phyloP scores from a whole-genome alignment of 345 rosid species.

The Dipteronia sinensis region DNA sequence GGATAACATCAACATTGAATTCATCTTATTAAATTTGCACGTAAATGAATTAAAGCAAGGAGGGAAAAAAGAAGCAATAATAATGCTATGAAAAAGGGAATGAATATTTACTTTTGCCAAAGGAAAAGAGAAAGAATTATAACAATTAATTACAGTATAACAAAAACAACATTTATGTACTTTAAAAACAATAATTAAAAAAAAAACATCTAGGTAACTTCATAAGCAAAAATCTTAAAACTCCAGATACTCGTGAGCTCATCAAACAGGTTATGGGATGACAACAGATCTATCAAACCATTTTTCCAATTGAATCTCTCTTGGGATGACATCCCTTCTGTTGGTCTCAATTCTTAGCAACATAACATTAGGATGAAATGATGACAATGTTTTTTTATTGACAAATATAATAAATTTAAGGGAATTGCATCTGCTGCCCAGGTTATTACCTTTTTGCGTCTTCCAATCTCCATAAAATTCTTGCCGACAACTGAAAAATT shows the following conservation, averaged over 20 bases:
- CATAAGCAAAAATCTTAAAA: not conserved
- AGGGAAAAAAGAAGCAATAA: not conserved
- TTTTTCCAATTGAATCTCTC: not conserved
- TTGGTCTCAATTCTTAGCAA: not conserved
- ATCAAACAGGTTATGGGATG: not conserved
- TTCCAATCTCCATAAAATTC: constrained; percentile 32
- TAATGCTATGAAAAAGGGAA: not conserved
- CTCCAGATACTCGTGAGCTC: not conserved
- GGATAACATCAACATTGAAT: not conserved
- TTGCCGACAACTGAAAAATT: constrained; percentile 32
- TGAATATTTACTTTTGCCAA: not conserved
- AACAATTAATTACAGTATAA: not conserved
- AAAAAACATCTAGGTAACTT: too few species aligned
- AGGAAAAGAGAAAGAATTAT: not conserved
- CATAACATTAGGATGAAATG: not conserved
- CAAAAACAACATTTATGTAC: not conserved
- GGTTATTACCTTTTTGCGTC: constrained; percentile 41
- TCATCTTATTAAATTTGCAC: constrained; percentile 1
- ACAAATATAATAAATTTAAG: not conserved
- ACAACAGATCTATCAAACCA: not conserved
- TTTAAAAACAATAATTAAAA: too few species aligned
- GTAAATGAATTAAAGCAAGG: not conserved
- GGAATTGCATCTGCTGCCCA: not conserved
- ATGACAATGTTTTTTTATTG: constrained; percentile 7
- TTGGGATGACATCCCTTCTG: not conserved